Base-by-base conservation (phyloP, 352 stramenopile species). In the Phytophthora pisi region DNA sequence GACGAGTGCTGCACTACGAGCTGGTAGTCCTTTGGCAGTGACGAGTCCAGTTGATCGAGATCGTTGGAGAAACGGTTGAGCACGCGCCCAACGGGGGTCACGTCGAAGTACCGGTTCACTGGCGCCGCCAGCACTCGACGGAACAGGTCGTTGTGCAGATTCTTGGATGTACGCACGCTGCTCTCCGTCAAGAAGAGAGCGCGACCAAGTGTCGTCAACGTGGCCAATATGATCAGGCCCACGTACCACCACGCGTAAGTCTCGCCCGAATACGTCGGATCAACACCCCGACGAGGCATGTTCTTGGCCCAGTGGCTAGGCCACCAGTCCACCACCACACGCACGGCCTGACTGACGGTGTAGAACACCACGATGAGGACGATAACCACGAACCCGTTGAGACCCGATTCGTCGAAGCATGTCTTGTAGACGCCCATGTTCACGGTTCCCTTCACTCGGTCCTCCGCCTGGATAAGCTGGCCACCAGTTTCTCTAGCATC, bases 1-100 rank as follows among this genome's bases (percentile, higher is more conserved):
- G 51, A 61, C n/a, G 28, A 40, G 43, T 71, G 50, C 43, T 79
- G 67, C 18, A 76, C 34, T 1, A 75, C 23, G 10, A 56, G 4
- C 45, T 73, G 57, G 46, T 77, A 82, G 51, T 80, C 69, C 28
- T 77, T 64, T 70, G 64, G 51, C 68, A 84, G 51, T 78, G 72
- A 34, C 72, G 61, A 66, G 64, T 84, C 73, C 15, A 84, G 45
- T 58, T 82, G 78, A 43, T 86, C 78, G 13, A 84, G 52, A 18
- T 86, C 78, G 45, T 72, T 77, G 16, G 75, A 82, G 64, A 86
- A 86, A 3, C 78, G 66, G 30, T 84, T 86, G 52, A 86, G 66
- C 26, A 86, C 70, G 2, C 65, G 70, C 11, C 75, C 78, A 5
- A 88, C 47, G 3, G 77, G 79, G 8, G 78, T 88, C 13, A 82